Evolutionary conservation across 2,329 filamentous ascomycete genomes (phyloP).

Genomic region (Trichoderma lentiforme): DNA sequence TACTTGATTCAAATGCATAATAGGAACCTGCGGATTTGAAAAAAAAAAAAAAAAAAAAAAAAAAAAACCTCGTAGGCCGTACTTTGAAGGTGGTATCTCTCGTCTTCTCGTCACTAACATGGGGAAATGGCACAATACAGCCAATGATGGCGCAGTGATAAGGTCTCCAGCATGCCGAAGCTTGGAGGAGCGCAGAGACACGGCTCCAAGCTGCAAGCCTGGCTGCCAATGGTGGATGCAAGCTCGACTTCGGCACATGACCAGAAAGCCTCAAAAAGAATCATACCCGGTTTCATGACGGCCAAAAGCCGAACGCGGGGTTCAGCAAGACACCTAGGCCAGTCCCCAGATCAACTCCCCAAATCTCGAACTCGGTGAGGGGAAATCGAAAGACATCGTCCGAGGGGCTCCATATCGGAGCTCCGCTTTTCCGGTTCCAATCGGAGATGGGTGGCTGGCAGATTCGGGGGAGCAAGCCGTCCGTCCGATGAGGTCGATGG

Average conservation of each 20-base stretch:
- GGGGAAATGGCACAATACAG: background rate
- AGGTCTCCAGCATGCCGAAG: background rate
- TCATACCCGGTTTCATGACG: background rate
- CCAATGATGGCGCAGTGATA: background rate
- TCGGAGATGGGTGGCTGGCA: background rate
- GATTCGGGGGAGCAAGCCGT: background rate
- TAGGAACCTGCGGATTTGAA: background rate
- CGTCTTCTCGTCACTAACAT: background rate
- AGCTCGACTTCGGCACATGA: background rate
- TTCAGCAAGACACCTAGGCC: background rate
- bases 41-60: background rate
- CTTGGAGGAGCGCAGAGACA: background rate
- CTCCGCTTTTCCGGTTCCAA: slow-evolving; percentile 2
- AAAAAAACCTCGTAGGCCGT: background rate
- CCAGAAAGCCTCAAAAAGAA: background rate
- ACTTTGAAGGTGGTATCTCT: background rate
- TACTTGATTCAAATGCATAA: background rate
- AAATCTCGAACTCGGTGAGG: background rate
- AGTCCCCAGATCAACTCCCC: background rate
- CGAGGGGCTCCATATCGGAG: background rate
- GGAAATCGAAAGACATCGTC: background rate
- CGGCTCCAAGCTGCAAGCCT: background rate
- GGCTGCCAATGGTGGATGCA: background rate
- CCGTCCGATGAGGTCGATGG: background rate
- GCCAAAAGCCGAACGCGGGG: background rate